These are phyloP conservation scores for Xylaria hypoxylon DNA, from an alignment of 2,329 filamentous ascomycete species.

Conservation along the genomic window DNA sequence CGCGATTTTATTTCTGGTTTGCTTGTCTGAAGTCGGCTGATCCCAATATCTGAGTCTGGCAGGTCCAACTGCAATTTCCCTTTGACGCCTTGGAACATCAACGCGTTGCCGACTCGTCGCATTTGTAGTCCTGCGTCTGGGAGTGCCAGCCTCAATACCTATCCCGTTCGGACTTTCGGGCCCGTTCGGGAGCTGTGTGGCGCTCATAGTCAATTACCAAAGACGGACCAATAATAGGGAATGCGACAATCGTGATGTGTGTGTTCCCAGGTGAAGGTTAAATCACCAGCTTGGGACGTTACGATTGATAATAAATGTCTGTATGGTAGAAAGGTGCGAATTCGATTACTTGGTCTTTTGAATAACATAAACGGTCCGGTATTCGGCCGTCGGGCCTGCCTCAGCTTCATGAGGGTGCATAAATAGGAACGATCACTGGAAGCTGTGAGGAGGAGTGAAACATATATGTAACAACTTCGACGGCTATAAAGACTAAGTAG, in stretches of 20 bases:
- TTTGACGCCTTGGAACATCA: constrained; percentile 2
- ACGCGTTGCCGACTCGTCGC: neutral
- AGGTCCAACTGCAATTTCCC: neutral
- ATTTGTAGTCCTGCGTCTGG: neutral
- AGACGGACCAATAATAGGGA: neutral
- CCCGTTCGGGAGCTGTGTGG: neutral
- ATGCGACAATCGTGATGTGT: neutral
- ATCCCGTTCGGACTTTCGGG: neutral
- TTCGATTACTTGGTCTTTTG: neutral
- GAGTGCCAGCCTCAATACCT: neutral
- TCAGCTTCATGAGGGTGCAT: neutral
- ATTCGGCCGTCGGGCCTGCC: too few relatives aligned
- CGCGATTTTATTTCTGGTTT: neutral
- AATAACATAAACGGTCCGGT: neutral
- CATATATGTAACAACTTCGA: neutral
- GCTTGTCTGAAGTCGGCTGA: constrained; percentile 2
- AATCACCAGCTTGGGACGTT: neutral
- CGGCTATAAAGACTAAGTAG: too few relatives aligned
- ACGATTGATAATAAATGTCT: neutral
- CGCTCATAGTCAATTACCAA: neutral
- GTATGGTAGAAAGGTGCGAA: neutral
- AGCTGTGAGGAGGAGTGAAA: neutral
- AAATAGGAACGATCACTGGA: neutral
- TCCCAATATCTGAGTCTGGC: neutral
- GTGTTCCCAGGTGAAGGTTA: neutral